Base-by-base conservation (phyloP, 139 green algal genomes). In the Parachlorella kessleri region DNA sequence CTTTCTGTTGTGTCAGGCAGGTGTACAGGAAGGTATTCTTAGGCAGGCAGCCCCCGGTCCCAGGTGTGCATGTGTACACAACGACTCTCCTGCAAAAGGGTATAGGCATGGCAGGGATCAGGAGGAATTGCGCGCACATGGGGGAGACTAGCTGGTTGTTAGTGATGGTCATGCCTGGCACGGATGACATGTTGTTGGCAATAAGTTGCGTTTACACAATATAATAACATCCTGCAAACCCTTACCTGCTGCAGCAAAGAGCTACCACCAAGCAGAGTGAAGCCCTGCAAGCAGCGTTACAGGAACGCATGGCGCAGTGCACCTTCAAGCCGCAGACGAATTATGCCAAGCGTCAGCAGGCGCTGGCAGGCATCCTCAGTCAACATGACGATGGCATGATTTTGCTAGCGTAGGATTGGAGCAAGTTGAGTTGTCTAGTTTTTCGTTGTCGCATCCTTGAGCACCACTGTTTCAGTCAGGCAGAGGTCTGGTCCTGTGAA, bases 321-420 rank as follows among this genome's bases (percentile, higher is more conserved):
- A 85, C 85, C 28, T 89, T 89, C 71, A 67, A 65, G 32, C 85
- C 85, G 1, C 55, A 79, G 30, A 89, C 85, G 6, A 89, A 89
- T 65, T 41, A 81, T 14, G 48, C n/a, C 26, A 38, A 48, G 35
- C 86, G 80, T 30, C 78, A 55, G 32, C 73, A 87, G 54, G 68
- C 84, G 37, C 63, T 88, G 40, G n/a, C 40, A n/a, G 70, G 30
- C n/a, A 81, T 88, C 4, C 71, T 83, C 23, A 41, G 32, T 8
- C 55, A 68, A 38, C 54, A 59, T 28, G 48, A 14, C 14, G 48
- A 59, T 18, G 21, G 48, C 48, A 14, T 59, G 48, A 59, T 28
- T 59, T 59, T 59, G 48, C 48, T 28, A 18, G 14, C 48, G 21
- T 59, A 59, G n/a, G n/a, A n/a, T n/a, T n/a, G n/a, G n/a, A n/a